Percentiles rank a stretch among this genome's conserved stretches.
phyloP scores from a whole-genome alignment of 805 yeast genomes.

The Huiozyma sinensis region DNA sequence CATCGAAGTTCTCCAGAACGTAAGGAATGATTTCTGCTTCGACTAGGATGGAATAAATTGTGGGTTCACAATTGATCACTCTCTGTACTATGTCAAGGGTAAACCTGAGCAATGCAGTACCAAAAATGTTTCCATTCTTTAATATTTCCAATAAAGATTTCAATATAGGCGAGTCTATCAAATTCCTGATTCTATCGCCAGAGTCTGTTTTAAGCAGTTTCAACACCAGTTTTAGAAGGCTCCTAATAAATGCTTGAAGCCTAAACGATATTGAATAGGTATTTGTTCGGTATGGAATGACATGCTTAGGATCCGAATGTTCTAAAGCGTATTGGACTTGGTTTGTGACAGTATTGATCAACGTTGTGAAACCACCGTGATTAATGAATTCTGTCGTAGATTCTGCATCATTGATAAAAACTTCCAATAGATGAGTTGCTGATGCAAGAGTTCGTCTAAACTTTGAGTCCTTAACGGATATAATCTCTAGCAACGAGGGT shows the following conservation, averaged over 20 bases:
- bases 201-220: conserved; percentile 60
- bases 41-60: conserved; percentile 67
- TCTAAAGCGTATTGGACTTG: conserved; percentile 58
- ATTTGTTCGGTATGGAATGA: conserved; percentile 41
- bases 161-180: conserved; percentile 78
- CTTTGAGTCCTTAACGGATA: conserved; percentile 41
- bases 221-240: conserved; percentile 51
- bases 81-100: conserved; percentile 54
- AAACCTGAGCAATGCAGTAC: conserved; percentile 49
- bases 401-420: conserved; percentile 35
- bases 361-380: conserved; percentile 49
- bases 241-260: conserved; percentile 49
- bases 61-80: conserved; percentile 83
- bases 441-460: conserved; percentile 50
- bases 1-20: conserved; percentile 46
- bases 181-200: conserved; percentile 74
- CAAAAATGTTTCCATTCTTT: conserved; percentile 48
- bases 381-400: conserved; percentile 54
- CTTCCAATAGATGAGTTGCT: conserved; percentile 48
- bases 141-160: conserved; percentile 49
- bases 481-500: conserved; percentile 50
- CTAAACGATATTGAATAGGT: conserved; percentile 45
- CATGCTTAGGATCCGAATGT: conserved; percentile 48
- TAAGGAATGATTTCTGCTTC: conserved; percentile 68
- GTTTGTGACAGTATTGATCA: conserved; percentile 49